These are phyloP conservation scores for Pleurotus ostreatus DNA, from an alignment of 768 basidiomycete species.

Conservation along the genomic window DNA sequence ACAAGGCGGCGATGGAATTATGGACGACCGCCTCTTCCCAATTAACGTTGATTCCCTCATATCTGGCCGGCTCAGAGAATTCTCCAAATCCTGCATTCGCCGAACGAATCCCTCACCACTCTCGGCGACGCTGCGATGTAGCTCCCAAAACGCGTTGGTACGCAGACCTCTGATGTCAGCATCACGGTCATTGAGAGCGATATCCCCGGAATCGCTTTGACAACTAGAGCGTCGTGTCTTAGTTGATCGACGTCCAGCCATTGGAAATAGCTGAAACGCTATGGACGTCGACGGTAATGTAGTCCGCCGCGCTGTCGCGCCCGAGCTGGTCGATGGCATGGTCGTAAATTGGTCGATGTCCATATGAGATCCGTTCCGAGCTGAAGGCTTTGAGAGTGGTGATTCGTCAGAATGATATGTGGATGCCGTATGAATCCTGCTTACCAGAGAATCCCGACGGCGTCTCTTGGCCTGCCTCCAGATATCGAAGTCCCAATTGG, in stretches of 20 bases:
- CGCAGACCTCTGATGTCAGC: slow-evolving; percentile 42
- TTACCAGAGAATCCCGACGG: slow-evolving; percentile 44
- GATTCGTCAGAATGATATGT: neutral
- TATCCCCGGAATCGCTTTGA: slow-evolving; percentile 18
- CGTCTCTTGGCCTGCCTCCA: slow-evolving; percentile 54
- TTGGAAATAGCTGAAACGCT: slow-evolving; percentile 44
- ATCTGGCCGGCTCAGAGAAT: slow-evolving; percentile 39
- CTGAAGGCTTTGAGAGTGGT: slow-evolving; percentile 6
- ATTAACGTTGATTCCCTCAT: slow-evolving; percentile 36
- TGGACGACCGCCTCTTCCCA: slow-evolving; percentile 35
- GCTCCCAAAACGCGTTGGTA: slow-evolving; percentile 62
- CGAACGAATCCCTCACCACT: slow-evolving; percentile 64
- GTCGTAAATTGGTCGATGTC: slow-evolving; percentile 16
- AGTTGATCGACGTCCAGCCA: slow-evolving; percentile 12
- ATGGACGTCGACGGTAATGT: slow-evolving; percentile 44
- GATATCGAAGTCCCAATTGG: slow-evolving; percentile 49
- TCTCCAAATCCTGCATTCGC: slow-evolving; percentile 73
- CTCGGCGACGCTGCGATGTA: slow-evolving; percentile 57
- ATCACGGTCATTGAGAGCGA: slow-evolving; percentile 15
- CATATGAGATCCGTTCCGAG: slow-evolving; percentile 13
- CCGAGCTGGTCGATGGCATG: slow-evolving; percentile 16
- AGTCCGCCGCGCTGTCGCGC: slow-evolving; percentile 25
- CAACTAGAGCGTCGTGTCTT: slow-evolving; percentile 15
- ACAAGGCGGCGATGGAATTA: slow-evolving; percentile 16
- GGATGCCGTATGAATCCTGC: slow-evolving; percentile 13